Evolutionary conservation across 2,329 filamentous ascomycete genomes (phyloP).

Genomic region (Epicoccum nigrum): DNA sequence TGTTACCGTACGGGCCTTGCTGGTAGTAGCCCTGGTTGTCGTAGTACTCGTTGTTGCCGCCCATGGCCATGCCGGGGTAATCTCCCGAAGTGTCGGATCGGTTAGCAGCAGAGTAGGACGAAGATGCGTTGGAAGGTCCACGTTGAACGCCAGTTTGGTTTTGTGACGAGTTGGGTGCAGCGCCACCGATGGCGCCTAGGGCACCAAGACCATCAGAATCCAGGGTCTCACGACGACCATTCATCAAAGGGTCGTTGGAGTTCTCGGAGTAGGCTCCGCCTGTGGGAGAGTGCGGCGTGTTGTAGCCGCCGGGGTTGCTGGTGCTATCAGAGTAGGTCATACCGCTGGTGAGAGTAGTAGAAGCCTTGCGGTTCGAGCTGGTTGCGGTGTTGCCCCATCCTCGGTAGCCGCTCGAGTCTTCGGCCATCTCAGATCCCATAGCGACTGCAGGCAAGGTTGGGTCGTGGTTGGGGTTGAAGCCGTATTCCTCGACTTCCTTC

Average conservation of each 20-base stretch:
- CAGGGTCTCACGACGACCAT: conserved; percentile 55
- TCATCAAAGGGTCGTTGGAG: conserved; percentile 69
- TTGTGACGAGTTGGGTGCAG: conserved; percentile 66
- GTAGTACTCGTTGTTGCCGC: conserved; percentile 59
- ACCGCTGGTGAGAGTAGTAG: conserved; percentile 85
- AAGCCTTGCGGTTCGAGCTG: conserved; percentile 74
- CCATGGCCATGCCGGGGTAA: conserved; percentile 53
- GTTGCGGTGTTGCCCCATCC: conserved; percentile 89
- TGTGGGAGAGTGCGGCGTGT: conserved; percentile 65
- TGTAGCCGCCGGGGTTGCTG: conserved; percentile 61
- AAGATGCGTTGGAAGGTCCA: conserved; percentile 93
- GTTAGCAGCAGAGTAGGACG: conserved; percentile 84
- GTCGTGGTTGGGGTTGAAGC: conserved; percentile 96
- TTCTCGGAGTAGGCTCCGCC: conserved; percentile 70
- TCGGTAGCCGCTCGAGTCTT: conserved; percentile 80
- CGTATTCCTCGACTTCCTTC: conserved; percentile 97
- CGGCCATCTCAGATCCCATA: conserved; percentile 72
- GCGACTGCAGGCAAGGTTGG: conserved; percentile 72
- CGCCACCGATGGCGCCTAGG: conserved; percentile 59
- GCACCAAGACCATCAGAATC: conserved; percentile 84
- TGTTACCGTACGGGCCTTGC: conserved; percentile 61
- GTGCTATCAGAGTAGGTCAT: conserved; percentile 72
- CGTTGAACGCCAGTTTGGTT: conserved; percentile 75
- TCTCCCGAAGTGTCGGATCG: conserved; percentile 70
- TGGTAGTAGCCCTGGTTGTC: conserved; percentile 63